Evolutionary conservation across 805 yeast genomes (phyloP).

Genomic region (Candida broadrunensis): DNA sequence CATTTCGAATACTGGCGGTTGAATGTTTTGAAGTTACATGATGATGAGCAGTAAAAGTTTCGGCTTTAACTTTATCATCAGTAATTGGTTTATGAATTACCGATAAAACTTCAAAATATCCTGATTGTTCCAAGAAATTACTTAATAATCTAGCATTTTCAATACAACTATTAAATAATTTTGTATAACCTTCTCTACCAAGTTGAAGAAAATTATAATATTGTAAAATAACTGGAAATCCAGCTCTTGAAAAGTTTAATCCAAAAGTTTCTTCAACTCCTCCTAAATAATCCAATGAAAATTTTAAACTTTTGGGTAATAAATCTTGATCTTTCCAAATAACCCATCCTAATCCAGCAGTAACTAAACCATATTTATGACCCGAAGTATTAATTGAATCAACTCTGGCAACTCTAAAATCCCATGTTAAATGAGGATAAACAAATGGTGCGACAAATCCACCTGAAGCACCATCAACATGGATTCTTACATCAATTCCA

Average conservation of each 20-base stretch:
- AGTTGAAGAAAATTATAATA: conserved; percentile 73
- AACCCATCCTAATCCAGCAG: conserved; percentile 94
- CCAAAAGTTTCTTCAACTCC: conserved; percentile 86
- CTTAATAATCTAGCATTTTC: conserved; percentile 71
- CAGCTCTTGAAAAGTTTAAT: conserved; percentile 88
- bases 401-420: conserved; percentile 74
- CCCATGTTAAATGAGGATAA: conserved; percentile 79
- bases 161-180: conserved; percentile 59
- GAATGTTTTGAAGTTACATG: conserved; percentile 4
- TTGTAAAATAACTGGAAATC: conserved; percentile 86
- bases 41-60: conserved; percentile 3
- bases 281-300: conserved; percentile 80
- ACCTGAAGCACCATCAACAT: conserved; percentile 93
- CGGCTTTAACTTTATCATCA: conserved; percentile 6
- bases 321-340: conserved; percentile 66
- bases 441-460: conserved; percentile 85
- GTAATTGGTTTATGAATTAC: conserved; percentile 65
- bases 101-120: conserved; percentile 69
- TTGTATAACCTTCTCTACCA: conserved; percentile 71
- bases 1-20: conserved; percentile 28
- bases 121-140: conserved; percentile 59
- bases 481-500: conserved; percentile 74
- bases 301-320: conserved; percentile 70
- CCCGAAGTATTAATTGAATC: conserved; percentile 86
- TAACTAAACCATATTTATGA: conserved; percentile 86